phyloP scores from a whole-genome alignment of 345 rosid species.

The Moricandia moricandioides region DNA sequence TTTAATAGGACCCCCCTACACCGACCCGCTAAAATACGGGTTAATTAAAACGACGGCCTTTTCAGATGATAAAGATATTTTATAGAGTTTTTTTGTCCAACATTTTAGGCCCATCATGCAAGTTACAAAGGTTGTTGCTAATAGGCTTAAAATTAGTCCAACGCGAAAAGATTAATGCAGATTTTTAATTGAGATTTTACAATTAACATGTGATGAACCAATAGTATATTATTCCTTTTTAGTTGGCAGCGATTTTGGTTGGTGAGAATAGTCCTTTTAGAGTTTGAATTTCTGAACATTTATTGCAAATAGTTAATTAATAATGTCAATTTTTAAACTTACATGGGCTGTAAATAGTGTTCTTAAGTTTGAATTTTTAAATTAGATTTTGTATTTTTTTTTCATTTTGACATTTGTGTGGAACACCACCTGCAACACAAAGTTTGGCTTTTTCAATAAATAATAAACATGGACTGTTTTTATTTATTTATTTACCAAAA shows the following conservation, averaged over 20 bases:
- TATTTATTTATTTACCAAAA: background rate
- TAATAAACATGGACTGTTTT: background rate
- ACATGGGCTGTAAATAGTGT: background rate
- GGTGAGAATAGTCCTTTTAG: background rate
- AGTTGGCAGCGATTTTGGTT: background rate
- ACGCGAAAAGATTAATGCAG: no score
- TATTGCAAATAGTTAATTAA: background rate
- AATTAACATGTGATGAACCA: background rate
- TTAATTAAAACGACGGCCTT: no score
- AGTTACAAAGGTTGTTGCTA: no score
- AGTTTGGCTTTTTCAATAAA: conserved; percentile 14
- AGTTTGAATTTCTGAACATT: background rate
- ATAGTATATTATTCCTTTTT: background rate
- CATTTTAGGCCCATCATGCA: no score
- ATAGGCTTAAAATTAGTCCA: no score
- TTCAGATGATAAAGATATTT: no score
- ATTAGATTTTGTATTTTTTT: background rate
- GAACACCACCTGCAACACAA: conserved; percentile 24
- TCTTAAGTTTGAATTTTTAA: background rate
- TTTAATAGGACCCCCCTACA: no score
- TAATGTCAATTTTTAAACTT: background rate
- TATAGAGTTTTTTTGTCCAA: no score
- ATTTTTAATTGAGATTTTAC: no score
- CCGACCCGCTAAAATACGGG: no score
- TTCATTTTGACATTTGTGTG: background rate